These are phyloP conservation scores for Camelina sativa DNA, from an alignment of 345 rosid genomes.

Conservation along the genomic window DNA sequence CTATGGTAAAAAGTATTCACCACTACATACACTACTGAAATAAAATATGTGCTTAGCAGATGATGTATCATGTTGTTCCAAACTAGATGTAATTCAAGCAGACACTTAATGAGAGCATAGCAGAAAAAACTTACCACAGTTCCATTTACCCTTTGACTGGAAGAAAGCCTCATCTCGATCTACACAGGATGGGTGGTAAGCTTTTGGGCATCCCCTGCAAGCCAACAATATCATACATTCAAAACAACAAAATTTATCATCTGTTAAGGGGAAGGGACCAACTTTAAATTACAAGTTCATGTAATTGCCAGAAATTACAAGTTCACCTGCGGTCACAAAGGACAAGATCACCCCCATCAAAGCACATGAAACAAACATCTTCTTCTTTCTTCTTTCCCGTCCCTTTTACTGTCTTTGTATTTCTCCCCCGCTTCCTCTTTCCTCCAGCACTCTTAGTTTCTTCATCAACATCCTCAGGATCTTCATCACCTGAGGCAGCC, in stretches of 20 bases:
- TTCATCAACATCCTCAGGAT: constrained; percentile 60
- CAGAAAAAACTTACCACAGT: constrained; percentile 77
- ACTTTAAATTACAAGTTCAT: background rate
- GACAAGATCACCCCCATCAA: constrained; percentile 95
- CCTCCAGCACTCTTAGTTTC: constrained; percentile 52
- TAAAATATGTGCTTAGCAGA: constrained; percentile 22
- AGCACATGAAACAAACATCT: constrained; percentile 98
- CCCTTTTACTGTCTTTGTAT: constrained; percentile 49
- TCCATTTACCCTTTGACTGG: constrained; percentile 87
- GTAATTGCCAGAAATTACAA: constrained; percentile 14
- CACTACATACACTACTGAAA: constrained; percentile 9
- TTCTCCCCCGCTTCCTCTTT: constrained; percentile 81
- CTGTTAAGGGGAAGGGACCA: constrained; percentile 11
- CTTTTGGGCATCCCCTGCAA: constrained; percentile 97
- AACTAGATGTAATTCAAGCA: constrained; percentile 19
- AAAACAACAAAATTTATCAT: constrained; percentile 6
- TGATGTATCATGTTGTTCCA: constrained; percentile 2
- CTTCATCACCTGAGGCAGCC: constrained; percentile 44
- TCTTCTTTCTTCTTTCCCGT: constrained; percentile 78
- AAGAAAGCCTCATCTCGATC: constrained; percentile 92
- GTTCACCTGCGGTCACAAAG: constrained; percentile 96
- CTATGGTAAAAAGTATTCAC: no score
- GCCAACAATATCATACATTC: constrained; percentile 19
- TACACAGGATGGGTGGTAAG: constrained; percentile 92
- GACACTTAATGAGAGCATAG: constrained; percentile 12